Base-by-base conservation (phyloP, 257 asterid species). In the Hygrophila difformis region DNA sequence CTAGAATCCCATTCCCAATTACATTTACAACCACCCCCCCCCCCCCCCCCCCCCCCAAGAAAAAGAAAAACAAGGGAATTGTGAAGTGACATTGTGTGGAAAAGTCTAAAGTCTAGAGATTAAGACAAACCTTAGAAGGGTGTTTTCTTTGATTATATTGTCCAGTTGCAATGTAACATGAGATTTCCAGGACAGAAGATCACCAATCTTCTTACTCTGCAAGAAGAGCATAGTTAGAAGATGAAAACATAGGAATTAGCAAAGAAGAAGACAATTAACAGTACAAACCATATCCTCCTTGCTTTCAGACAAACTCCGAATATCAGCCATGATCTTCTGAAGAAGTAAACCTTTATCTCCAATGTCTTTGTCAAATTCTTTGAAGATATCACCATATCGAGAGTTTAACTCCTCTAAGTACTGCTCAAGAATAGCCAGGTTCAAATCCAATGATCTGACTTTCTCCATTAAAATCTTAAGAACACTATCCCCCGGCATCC, bases 401-500 rank as follows among this genome's bases (percentile, higher is more conserved):
- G 81, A 56, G 64, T 77, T 82, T 17, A 91, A 58, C 72, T 91
- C 99, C 62, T 80, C 95, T 13, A 82, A 55, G 61, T 86, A 86
- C 23, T 76, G 78, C 65, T 86, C 99, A 15, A 86, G 68, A 58
- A 91, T 73, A 6, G 84, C 91, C 44, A 91, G 55, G 67, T 81
- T 82, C 69, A 86, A 55, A 76, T 91, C 99, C 61, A 91, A 69
- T 17, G 93, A 80, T 59, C 82, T 70, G 1, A 86, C 94, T 61
- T 91, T 91, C 55, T 75, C 67, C 96, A 86, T 74, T 31, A 91
- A 69, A 56, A 91, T 86, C 75, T 80, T 86, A 53, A 91, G 95
- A 61, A 87, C 97, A 67, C 93, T 86, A 61, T 91, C 99, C 44
- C 96, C 99, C 8, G 94, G 96, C 93, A 86, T 76, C 76, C 95